A percentile compares a stretch with the other conserved stretches of the same genome.
Evolutionary conservation across 2,329 filamentous ascomycete species (phyloP).

Genomic region (Penicillium sp.): DNA sequence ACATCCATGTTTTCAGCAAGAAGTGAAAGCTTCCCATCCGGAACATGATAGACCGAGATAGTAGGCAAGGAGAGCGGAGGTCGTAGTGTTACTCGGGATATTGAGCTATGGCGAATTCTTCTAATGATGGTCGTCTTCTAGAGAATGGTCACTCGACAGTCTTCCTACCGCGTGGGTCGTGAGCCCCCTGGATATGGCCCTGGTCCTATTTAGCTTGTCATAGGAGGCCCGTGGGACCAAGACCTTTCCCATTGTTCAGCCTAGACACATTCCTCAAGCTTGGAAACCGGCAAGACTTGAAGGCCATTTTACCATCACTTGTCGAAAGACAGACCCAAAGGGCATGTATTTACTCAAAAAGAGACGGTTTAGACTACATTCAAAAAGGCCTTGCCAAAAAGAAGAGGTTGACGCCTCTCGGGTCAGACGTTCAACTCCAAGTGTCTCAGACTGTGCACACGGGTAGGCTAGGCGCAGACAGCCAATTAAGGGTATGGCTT

Average conservation of each 20-base stretch:
- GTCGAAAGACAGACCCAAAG: background rate
- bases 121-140: background rate
- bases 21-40: no score
- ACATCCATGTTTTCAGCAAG: background rate
- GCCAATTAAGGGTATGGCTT: background rate
- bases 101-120: background rate
- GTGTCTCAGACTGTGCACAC: no score
- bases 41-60: no score
- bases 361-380: background rate
- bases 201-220: background rate
- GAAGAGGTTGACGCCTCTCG: no score
- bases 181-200: background rate
- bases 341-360: background rate
- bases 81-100: background rate
- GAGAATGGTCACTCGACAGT: background rate
- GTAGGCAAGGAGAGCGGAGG: no score
- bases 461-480: background rate
- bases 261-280: background rate
- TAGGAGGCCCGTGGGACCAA: background rate
- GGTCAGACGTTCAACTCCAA: no score
- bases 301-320: background rate
- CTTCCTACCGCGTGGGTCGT: background rate
- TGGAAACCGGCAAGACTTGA: background rate
- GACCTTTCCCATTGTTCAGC: background rate
- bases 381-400: background rate